Percentiles rank a stretch among this genome's conserved stretches.
Conservation (phyloP, 345 rosid species). For the Sisymbrium irio region DNA sequence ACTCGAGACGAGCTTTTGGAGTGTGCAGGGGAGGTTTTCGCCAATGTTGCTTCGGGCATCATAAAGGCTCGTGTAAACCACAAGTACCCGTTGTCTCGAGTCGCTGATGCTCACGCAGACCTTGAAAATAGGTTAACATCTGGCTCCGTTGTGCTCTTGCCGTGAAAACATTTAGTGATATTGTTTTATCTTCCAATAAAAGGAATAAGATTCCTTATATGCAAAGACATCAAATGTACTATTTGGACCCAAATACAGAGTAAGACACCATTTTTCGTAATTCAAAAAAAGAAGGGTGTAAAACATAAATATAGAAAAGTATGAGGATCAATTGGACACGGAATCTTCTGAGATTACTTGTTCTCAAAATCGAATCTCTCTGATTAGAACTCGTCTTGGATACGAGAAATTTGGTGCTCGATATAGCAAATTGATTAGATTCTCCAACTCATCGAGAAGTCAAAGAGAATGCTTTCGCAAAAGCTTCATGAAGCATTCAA, state of each 20-base stretch:
- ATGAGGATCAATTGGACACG: neutral
- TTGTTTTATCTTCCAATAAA: constrained; percentile 10
- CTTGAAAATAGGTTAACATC: constrained; percentile 69
- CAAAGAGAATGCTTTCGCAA: constrained; percentile 62
- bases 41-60: constrained; percentile 56
- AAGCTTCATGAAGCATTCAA: constrained; percentile 85
- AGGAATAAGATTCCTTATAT: neutral
- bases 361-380: constrained; percentile 15
- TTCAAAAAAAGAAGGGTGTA: neutral
- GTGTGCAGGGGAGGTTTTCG: constrained; percentile 70
- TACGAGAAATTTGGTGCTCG: neutral
- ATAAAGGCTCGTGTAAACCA: constrained; percentile 63
- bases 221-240: neutral
- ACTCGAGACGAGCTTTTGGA: constrained; percentile 75
- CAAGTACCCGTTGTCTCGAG: constrained; percentile 69
- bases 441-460: neutral
- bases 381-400: neutral
- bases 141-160: constrained; percentile 77
- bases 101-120: constrained; percentile 72
- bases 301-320: neutral
- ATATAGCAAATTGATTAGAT: neutral
- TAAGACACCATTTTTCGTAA: too few species aligned
- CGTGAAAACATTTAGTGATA: constrained; percentile 31
- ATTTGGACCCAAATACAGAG: neutral
- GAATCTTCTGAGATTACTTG: constrained; percentile 13